Evolutionary conservation across 805 yeast genomes (phyloP).

Genomic region (Suhomyces faveliae): DNA sequence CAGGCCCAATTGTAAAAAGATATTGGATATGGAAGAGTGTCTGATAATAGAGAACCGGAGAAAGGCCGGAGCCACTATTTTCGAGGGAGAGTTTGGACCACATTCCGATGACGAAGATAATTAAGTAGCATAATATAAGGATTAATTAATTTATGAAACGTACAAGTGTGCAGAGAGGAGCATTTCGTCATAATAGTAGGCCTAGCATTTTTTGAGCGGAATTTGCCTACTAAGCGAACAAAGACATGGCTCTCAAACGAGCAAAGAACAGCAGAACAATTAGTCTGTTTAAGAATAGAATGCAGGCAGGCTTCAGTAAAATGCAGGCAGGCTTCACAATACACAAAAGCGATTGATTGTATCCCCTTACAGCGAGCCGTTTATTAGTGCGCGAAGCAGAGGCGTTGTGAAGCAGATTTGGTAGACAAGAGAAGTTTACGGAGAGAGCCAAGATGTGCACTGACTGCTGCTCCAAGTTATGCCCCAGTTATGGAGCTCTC

Average conservation of each 20-base stretch:
- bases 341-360: neutral
- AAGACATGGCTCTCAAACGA: no score
- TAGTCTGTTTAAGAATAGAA: no score
- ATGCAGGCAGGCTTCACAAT: no score
- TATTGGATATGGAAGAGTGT: slow-evolving; percentile 73
- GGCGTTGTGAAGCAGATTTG: neutral
- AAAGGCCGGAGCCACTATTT: slow-evolving; percentile 90
- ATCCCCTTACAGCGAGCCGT: slow-evolving; percentile 1
- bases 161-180: no score
- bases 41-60: slow-evolving; percentile 74
- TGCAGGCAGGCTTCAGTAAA: no score
- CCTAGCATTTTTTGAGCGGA: no score
- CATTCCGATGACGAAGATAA: slow-evolving; percentile 16
- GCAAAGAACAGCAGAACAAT: no score
- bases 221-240: no score
- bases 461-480: neutral
- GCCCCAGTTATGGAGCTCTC: no score
- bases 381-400: neutral
- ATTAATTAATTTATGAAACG: no score
- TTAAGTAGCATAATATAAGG: neutral
- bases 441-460: neutral
- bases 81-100: slow-evolving; percentile 95
- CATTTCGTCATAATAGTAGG: no score
- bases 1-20: slow-evolving; percentile 75
- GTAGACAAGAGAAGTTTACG: neutral